These are phyloP conservation scores for Clarireedia sp. DNA, from an alignment of 2,329 filamentous ascomycete genomes.

Conservation along the genomic window DNA sequence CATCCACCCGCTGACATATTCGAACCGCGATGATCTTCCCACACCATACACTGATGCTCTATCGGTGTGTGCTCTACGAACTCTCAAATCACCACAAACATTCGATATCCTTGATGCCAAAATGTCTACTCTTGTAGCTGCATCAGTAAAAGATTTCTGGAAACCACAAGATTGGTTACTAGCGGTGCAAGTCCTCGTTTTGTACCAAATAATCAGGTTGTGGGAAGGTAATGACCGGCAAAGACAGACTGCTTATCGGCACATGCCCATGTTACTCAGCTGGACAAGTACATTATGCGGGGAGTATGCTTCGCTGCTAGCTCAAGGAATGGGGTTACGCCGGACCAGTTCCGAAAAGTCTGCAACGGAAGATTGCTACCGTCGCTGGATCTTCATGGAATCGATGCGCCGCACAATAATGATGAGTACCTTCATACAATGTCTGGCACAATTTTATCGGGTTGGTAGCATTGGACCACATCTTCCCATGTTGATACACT, in stretches of 20 bases:
- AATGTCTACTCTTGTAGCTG: conserved; percentile 4
- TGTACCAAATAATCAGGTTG: conserved; percentile 27
- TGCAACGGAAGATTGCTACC: neutral
- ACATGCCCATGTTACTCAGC: conserved; percentile 19
- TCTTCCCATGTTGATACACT: conserved; percentile 5
- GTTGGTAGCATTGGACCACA: conserved; percentile 13
- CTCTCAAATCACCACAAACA: conserved; percentile 8
- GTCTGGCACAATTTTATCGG: conserved; percentile 11
- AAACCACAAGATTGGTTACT: conserved; percentile 10
- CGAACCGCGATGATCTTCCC: conserved; percentile 4
- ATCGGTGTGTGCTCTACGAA: conserved; percentile 14
- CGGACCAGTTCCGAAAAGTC: neutral
- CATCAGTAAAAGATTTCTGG: conserved; percentile 4
- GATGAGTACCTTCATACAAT: conserved; percentile 16
- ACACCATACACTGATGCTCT: conserved; percentile 16
- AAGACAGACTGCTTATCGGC: conserved; percentile 19
- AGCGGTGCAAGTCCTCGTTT: conserved; percentile 20
- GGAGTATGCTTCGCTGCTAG: conserved; percentile 1
- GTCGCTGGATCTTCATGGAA: conserved; percentile 29
- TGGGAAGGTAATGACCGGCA: conserved; percentile 25
- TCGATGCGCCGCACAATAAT: conserved; percentile 27
- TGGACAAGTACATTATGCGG: conserved; percentile 22
- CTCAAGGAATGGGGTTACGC: neutral
- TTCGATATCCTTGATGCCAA: conserved; percentile 17
- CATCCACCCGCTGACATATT: conserved; percentile 16